Evolutionary conservation across 495 filamentous ascomycete genomes (phyloP), one percentile per base, ranked within the genome.

Genomic region (Penicillium nucicola): DNA sequence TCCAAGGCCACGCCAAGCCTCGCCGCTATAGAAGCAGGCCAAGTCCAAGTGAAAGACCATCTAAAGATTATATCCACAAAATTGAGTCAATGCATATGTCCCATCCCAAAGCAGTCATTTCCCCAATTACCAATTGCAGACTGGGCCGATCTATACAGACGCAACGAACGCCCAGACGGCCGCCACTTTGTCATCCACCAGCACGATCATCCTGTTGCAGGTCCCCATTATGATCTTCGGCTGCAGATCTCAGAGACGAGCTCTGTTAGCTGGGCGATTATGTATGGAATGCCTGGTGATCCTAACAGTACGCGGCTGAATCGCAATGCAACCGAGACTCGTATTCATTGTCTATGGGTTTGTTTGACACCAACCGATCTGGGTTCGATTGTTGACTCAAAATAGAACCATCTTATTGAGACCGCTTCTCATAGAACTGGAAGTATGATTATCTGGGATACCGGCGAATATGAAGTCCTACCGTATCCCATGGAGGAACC

Each of bases 371-470:
- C 9, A n/a, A 5, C 34, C 4, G 25, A 28, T 22, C 43, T 25
- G n/a, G 6, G 5, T 6, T 13, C 10, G 9, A 30, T 18, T 10
- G 17, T 22, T 46, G 19, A 25, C 15, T 42, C 23, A 4, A 3
- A 8, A 6, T 46, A 86, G 81, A 87, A 85, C 49, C 82, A 88
- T 61, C 76, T 87, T 6, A 79, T 85, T 38, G 84, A 88, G 56
- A 84, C 81, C 0, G 84, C 80, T 6, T 83, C 79, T 2, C 40
- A 53, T 10, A 66, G 67, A 11, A 85, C 82, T 0, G 84, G 84
- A 2, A 85, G 80, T 13, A 68, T 88, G 13, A 75, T 88, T 12
- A 84, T 88, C 31, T 88, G 84, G 84, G 84, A 88, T 48, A 86
- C 82, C 1, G 84, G 84, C 7, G 82, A 83, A 46, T 87, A 87